Evolutionary conservation across 208 protist species (phyloP).

Genomic region (Leishmania arabica): DNA sequence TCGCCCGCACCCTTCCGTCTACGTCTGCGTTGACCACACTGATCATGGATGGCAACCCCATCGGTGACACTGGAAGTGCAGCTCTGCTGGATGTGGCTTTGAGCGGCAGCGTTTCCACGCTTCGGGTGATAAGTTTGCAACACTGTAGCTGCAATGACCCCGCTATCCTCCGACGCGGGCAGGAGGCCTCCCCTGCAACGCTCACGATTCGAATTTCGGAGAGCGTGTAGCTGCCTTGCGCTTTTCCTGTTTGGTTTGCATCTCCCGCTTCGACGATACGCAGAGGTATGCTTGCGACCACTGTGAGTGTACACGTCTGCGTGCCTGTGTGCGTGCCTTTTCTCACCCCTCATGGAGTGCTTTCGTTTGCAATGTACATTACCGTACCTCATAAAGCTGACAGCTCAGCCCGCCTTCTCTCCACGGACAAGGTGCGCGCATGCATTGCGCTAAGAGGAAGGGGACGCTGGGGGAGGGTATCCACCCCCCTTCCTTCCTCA

Average conservation of each 20-base stretch:
- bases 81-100: conserved; percentile 59
- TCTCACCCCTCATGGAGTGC: not conserved
- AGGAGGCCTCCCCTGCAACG: conserved; percentile 20
- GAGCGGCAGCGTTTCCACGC: conserved; percentile 44
- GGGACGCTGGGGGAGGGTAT: not conserved
- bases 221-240: conserved; percentile 18
- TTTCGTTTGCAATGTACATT: not conserved
- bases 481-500: not conserved
- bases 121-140: conserved; percentile 69
- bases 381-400: not conserved
- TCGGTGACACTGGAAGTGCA: conserved; percentile 71
- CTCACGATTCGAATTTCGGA: conserved; percentile 68
- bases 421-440: not conserved
- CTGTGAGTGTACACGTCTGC: not conserved
- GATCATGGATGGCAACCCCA: conserved; percentile 83
- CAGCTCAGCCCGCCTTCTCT: not conserved
- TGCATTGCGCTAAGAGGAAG: not conserved
- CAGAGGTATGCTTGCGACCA: not conserved
- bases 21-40: conserved; percentile 76
- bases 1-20: conserved; percentile 73
- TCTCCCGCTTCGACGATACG: not conserved
- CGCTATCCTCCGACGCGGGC: conserved; percentile 38
- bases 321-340: not conserved
- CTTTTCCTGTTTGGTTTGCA: not conserved
- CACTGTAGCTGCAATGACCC: conserved; percentile 59